A percentile compares a stretch with the other conserved stretches of the same genome.
These are phyloP conservation scores for Atractiella rhizophila DNA, from an alignment of 768 basidiomycete species.

Conservation along the genomic window DNA sequence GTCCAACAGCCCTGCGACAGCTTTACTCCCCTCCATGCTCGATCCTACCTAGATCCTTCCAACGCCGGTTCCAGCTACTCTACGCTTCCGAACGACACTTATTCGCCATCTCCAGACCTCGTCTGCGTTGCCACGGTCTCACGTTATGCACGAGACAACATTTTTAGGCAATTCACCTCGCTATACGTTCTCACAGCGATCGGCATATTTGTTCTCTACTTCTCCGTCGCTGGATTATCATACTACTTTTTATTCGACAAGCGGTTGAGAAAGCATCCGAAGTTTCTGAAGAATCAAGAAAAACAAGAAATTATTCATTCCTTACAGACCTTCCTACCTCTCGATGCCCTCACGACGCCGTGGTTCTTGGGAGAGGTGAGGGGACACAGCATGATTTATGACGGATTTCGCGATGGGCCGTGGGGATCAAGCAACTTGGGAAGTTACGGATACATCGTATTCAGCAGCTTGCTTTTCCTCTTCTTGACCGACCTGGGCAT, in stretches of 20 bases:
- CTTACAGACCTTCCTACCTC: conserved; percentile 50
- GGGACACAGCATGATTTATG: conserved; percentile 57
- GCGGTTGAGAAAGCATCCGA: conserved; percentile 80
- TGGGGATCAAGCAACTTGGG: conserved; percentile 12
- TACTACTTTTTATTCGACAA: conserved; percentile 76
- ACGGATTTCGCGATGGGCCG: conserved; percentile 41
- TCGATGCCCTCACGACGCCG: conserved; percentile 63
- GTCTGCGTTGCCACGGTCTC: no score
- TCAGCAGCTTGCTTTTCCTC: conserved; percentile 29
- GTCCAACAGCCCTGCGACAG: no score
- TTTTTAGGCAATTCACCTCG: no score
- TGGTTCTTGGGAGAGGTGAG: conserved; percentile 83
- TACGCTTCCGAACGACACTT: no score
- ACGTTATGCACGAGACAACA: no score
- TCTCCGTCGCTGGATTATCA: conserved; percentile 58
- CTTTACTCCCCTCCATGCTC: no score
- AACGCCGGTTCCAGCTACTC: no score
- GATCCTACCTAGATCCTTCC: no score
- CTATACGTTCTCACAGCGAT: conserved; percentile 43
- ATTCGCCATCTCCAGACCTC: no score
- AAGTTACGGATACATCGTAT: conserved; percentile 16
- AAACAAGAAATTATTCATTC: conserved; percentile 45
- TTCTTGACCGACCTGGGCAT: conserved; percentile 75
- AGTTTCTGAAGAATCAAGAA: conserved; percentile 68
- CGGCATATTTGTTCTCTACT: conserved; percentile 67